These are phyloP conservation scores for Kwoniella botswanensis DNA, from an alignment of 768 basidiomycete genomes.

Conservation along the genomic window DNA sequence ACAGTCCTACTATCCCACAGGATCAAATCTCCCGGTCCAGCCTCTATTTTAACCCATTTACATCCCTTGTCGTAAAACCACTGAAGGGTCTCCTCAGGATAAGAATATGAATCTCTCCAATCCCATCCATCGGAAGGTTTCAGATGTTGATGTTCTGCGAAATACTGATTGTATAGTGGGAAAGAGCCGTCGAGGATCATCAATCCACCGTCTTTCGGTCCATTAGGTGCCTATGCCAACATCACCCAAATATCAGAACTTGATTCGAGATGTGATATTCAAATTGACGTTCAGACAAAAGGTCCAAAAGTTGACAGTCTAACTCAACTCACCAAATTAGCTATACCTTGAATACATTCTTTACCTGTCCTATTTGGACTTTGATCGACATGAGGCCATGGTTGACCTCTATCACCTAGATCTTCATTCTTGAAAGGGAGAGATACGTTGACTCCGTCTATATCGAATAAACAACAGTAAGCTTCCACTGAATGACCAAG, in stretches of 20 bases:
- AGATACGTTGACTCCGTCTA: conserved; percentile 48
- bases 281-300: too few species aligned
- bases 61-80: conserved; percentile 59
- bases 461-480: too few species aligned
- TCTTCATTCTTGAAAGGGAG: conserved; percentile 45
- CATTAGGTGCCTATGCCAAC: conserved; percentile 44
- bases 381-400: conserved; percentile 56
- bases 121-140: conserved; percentile 42
- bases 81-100: conserved; percentile 40
- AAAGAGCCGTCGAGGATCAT: conserved; percentile 58
- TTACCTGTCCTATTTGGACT: conserved; percentile 41
- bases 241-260: not conserved
- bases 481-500: too few species aligned
- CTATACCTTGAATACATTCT: conserved; percentile 51
- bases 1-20: conserved; percentile 56
- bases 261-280: too few species aligned
- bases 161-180: conserved; percentile 54
- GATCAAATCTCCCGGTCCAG: conserved; percentile 56
- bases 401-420: conserved; percentile 35
- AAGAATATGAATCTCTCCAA: conserved; percentile 28
- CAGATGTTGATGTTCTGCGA: conserved; percentile 46
- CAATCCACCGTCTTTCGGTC: conserved; percentile 59
- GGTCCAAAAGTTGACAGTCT: too few species aligned
- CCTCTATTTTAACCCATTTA: conserved; percentile 55
- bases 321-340: not conserved